Percentiles rank a stretch among this genome's conserved stretches.
Evolutionary conservation across 805 yeast genomes (phyloP).

Genomic region (Sugiyamaella smithiae): DNA sequence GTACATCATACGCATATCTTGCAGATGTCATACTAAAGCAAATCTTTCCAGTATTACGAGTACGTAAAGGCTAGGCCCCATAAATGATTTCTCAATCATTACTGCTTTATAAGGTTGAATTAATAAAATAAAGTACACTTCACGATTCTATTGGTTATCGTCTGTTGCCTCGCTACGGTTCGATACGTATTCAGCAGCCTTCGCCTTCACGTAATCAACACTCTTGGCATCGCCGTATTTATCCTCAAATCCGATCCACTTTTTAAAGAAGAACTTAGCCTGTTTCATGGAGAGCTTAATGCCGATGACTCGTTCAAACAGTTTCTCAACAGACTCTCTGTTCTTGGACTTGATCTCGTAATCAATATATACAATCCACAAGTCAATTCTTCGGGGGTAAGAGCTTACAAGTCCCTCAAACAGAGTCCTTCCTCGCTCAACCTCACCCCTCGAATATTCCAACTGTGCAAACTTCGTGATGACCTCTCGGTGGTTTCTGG

Average conservation of each 20-base stretch:
- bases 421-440: conserved; percentile 91
- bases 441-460: conserved; percentile 81
- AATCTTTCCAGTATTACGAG: too few relatives aligned
- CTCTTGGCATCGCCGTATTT: conserved; percentile 62
- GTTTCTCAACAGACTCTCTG: conserved; percentile 64
- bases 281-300: conserved; percentile 77
- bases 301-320: conserved; percentile 76
- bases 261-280: conserved; percentile 90
- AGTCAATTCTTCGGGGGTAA: conserved; percentile 86
- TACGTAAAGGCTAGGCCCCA: too few relatives aligned
- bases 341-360: conserved; percentile 76
- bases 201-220: conserved; percentile 81
- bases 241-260: conserved; percentile 84
- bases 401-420: conserved; percentile 90
- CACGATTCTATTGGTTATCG: not conserved
- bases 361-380: conserved; percentile 94
- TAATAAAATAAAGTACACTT: not conserved
- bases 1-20: too few relatives aligned
- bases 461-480: conserved; percentile 86
- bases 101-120: not conserved
- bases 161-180: conserved; percentile 14
- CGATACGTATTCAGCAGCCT: conserved; percentile 74
- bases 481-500: conserved; percentile 57
- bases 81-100: too few relatives aligned
- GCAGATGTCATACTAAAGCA: too few relatives aligned